Evolutionary conservation across 148 eudicot genomes (phyloP), one percentile per base, ranked within the genome.

Genomic region (Gaultheria prostrata): DNA sequence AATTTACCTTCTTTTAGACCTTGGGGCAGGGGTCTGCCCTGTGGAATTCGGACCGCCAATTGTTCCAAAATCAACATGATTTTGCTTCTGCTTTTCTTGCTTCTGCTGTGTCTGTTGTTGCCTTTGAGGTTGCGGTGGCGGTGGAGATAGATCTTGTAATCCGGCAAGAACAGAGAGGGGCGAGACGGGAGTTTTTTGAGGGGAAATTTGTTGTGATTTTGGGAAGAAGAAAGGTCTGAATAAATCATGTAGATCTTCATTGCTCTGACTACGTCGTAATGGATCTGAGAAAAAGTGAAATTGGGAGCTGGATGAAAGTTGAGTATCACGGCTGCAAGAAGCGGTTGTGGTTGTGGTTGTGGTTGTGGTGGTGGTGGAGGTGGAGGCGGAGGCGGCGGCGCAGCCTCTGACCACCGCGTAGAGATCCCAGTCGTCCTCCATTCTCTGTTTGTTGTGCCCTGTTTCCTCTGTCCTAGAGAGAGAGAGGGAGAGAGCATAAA

Each of bases 361-460:
- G 67, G 88, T 20, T 26, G 90, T 13, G 76, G n/a, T 43, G 88
- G 63, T 20, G 6, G 87, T 4, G 69, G 88, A 13, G 32, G 90
- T 18, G 76, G 92, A 3, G 85, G 95, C 17, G 77, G 92, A 30
- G 77, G 88, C 17, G 84, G 91, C 9, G 86, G 84, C 67, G 88
- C 92, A 89, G 87, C 95, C 87, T 83, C 98, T 82, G 86, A 94
- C 98, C 63, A 94, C 95, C 72, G 98, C 98, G 3, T 90, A 92
- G 3, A 94, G 93, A 89, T 93, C 98, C 98, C 98, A 94, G 81
- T 94, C 98, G 12, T 87, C 95, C 4, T 81, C 90, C 93, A 91
- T 89, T 54, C 77, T 75, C 76, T 83, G 59, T 50, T 85, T n/a
- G 0, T 0, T 39, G 28, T 77, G 28, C 35, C 78, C 54, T 56